These are phyloP conservation scores for Sporothrix curviconia DNA, from an alignment of 2,329 filamentous ascomycete species.

Conservation along the genomic window DNA sequence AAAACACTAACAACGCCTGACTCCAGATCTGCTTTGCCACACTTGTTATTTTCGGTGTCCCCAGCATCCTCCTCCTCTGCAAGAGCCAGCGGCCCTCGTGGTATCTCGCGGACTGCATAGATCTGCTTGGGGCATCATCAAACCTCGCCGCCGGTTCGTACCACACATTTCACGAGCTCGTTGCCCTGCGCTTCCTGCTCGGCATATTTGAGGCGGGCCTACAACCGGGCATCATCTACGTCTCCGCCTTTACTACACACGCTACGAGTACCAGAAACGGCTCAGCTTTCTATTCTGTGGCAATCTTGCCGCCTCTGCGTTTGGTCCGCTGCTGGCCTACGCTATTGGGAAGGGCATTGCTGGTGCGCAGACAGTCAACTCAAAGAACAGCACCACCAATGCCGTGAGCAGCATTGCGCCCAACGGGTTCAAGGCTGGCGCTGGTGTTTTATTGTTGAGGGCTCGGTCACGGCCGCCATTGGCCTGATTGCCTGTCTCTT, in stretches of 20 bases:
- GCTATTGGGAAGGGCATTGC: conserved; percentile 5
- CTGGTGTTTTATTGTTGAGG: conserved; percentile 28
- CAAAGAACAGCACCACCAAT: not conserved
- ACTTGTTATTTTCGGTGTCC: conserved; percentile 57
- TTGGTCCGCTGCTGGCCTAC: conserved; percentile 29
- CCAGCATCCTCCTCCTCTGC: conserved; percentile 41
- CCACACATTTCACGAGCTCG: not conserved
- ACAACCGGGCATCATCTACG: conserved; percentile 36
- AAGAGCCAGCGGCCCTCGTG: conserved; percentile 1
- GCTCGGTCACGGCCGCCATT: conserved; percentile 30
- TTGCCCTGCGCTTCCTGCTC: conserved; percentile 29
- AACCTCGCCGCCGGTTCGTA: conserved; percentile 6
- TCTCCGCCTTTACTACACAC: conserved; percentile 44
- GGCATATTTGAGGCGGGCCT: conserved; percentile 36
- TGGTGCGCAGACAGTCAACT: not conserved
- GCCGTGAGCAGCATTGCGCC: not conserved
- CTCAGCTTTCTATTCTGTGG: conserved; percentile 38
- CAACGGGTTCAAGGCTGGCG: conserved; percentile 7
- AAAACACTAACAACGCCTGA: conserved; percentile 44
- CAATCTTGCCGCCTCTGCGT: conserved; percentile 36
- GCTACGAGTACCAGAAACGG: conserved; percentile 42
- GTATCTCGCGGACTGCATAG: conserved; percentile 5
- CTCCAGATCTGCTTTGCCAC: conserved; percentile 56
- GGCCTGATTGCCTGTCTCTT: conserved; percentile 33
- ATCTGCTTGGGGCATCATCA: conserved; percentile 9